Percentiles rank a stretch among this genome's conserved stretches.
Evolutionary conservation across 495 filamentous ascomycete species (phyloP).

Genomic region (Podospora australis): DNA sequence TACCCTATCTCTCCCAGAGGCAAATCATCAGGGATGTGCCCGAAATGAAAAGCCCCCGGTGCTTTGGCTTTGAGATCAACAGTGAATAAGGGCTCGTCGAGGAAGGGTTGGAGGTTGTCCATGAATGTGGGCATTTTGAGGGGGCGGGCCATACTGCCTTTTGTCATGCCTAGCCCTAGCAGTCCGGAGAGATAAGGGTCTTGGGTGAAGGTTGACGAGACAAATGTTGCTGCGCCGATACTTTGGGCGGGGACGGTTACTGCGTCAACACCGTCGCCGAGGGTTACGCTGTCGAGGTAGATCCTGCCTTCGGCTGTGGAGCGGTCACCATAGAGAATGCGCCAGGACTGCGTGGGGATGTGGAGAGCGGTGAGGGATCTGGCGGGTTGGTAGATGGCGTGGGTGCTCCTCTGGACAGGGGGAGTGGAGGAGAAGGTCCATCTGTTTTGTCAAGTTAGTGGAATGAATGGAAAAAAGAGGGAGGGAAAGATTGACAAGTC

Average conservation of each 20-base stretch:
- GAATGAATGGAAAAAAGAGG: constrained; percentile 43
- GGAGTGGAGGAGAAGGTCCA: constrained; percentile 16
- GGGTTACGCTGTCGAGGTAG: constrained; percentile 58
- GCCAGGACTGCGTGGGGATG: constrained; percentile 50
- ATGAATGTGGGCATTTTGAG: constrained; percentile 57
- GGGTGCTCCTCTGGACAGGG: constrained; percentile 23
- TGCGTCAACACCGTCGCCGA: constrained; percentile 48
- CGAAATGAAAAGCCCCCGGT: constrained; percentile 64
- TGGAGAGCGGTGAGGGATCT: constrained; percentile 38
- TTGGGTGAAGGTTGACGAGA: constrained; percentile 51
- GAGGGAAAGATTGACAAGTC: constrained; percentile 48
- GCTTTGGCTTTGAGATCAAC: constrained; percentile 48
- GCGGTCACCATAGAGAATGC: constrained; percentile 65
- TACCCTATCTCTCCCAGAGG: too few relatives aligned
- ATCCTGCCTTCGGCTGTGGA: constrained; percentile 56
- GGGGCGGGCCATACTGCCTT: constrained; percentile 58
- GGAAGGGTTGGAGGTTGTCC: constrained; percentile 51
- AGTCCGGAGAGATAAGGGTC: constrained; percentile 59
- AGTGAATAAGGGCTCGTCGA: constrained; percentile 57
- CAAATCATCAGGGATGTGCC: constrained; percentile 52
- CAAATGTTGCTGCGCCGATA: constrained; percentile 55
- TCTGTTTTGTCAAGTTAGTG: neutral
- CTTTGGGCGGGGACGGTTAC: constrained; percentile 55
- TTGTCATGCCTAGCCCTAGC: constrained; percentile 65
- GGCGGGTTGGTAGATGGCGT: constrained; percentile 52